Base-by-base conservation (phyloP, 1,139 yeast genomes). In the Blastobotrys arbuscula region DNA sequence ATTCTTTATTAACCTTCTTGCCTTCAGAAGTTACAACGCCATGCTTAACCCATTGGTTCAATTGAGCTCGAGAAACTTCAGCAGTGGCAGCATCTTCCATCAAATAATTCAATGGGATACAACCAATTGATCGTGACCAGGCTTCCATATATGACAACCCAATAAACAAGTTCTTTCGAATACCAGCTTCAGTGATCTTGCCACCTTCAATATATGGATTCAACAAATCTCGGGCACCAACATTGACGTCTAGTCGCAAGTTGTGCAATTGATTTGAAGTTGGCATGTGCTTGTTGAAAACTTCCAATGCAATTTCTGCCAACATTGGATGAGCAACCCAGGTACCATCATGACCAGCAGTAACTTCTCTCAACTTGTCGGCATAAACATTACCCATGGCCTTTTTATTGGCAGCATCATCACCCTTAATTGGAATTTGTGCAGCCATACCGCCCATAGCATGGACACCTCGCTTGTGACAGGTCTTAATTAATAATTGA, bases 81-180 rank as follows among this genome's bases (percentile, higher is more conserved):
- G 92, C 92, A 51, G 92, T 84, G 44, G 92, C 92, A 48, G 92
- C 92, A 62, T 84, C 92, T 70, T 84, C 94, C 94, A 84, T 84
- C 70, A 84, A 74, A 67, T 77, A 81, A 73, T 84, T 82, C 69
- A 84, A 83, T 59, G 94, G 90, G 52, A 84, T 89, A 72, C 89
- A 82, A 21, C 92, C 92, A 56, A 79, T 70, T 52, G 86, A 84
- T 60, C 88, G 76, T 62, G 84, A 77, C 92, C 92, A 84, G 39
- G 90, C 90, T 71, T 82, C 92, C 70, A 83, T 82, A 70, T 84
- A 84, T 28, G 83, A 78, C 55, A 84, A 75, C 50, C 92, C 92
- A 70, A 83, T 82, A 63, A 75, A 74, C 57, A 84, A 71, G 70
- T 82, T 84, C 61, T 81, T 73, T 65, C 87, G 77, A 62, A 84